phyloP scores from a whole-genome alignment of 2,329 filamentous ascomycete species.

The Fusarium sp. region DNA sequence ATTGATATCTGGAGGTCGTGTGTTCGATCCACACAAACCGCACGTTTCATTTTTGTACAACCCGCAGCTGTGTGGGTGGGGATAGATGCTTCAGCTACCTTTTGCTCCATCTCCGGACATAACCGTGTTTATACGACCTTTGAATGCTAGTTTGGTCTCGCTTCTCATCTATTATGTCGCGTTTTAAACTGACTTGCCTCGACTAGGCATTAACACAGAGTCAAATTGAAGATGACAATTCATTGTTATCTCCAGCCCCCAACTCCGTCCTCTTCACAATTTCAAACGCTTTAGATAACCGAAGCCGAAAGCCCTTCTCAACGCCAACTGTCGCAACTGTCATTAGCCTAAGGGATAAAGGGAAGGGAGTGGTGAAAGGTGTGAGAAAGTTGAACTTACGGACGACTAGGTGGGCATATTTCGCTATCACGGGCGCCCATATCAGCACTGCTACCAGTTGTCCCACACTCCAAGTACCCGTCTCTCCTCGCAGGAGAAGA shows the following conservation, averaged over 20 bases:
- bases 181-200: too few species aligned
- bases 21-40: slow-evolving; percentile 46
- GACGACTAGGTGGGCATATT: slow-evolving; percentile 25
- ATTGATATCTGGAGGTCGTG: slow-evolving; percentile 44
- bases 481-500: background rate
- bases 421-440: slow-evolving; percentile 26
- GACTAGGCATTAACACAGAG: too few species aligned
- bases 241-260: background rate
- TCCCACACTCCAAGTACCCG: slow-evolving; percentile 23
- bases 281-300: slow-evolving; percentile 8
- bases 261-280: background rate
- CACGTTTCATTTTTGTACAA: slow-evolving; percentile 1
- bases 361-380: too few species aligned
- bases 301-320: slow-evolving; percentile 7
- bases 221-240: background rate
- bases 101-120: too few species aligned
- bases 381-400: slow-evolving; percentile 4
- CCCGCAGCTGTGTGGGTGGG: too few species aligned
- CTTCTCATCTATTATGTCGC: too few species aligned
- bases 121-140: too few species aligned
- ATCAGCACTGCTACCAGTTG: slow-evolving; percentile 24
- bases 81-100: too few species aligned
- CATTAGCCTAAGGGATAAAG: background rate
- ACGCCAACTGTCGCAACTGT: slow-evolving; percentile 12
- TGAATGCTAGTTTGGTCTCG: too few species aligned